phyloP scores from a whole-genome alignment of 306 rosid species.

The barrel medic (Medicago truncatula) region DNA sequence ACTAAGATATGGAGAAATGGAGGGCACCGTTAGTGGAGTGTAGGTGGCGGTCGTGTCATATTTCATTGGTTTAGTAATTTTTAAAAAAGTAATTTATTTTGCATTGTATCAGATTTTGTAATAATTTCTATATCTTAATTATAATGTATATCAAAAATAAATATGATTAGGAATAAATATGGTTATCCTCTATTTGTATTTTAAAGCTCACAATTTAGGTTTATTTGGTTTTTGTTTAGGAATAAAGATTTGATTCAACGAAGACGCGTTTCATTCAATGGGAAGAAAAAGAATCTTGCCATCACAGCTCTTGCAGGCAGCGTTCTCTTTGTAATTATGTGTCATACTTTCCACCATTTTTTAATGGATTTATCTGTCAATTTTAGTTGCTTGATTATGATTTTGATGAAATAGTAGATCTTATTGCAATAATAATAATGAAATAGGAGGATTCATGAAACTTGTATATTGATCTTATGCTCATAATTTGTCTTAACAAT shows the following conservation, averaged over 20 bases:
- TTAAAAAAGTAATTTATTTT: too few species aligned
- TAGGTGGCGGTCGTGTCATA: too few species aligned
- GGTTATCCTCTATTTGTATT: background rate
- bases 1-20: too few species aligned
- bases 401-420: constrained; percentile 1
- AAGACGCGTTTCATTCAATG: constrained; percentile 27
- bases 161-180: too few species aligned
- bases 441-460: constrained; percentile 9
- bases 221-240: constrained; percentile 39
- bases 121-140: too few species aligned
- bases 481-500: background rate
- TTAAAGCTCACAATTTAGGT: constrained; percentile 6
- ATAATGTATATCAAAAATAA: too few species aligned
- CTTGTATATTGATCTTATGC: constrained; percentile 3
- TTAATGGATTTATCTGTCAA: constrained; percentile 8
- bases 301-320: constrained; percentile 36
- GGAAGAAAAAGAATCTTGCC: constrained; percentile 26
- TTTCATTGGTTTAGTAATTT: too few species aligned
- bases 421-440: constrained; percentile 16
- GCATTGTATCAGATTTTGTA: too few species aligned
- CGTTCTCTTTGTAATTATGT: constrained; percentile 39
- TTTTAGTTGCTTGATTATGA: constrained; percentile 5
- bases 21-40: too few species aligned
- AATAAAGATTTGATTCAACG: constrained; percentile 32
- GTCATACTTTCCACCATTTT: background rate